These are phyloP conservation scores for Rhizoclosmatium globosum DNA, from an alignment of 192 early-diverging fungal species.

Conservation along the genomic window DNA sequence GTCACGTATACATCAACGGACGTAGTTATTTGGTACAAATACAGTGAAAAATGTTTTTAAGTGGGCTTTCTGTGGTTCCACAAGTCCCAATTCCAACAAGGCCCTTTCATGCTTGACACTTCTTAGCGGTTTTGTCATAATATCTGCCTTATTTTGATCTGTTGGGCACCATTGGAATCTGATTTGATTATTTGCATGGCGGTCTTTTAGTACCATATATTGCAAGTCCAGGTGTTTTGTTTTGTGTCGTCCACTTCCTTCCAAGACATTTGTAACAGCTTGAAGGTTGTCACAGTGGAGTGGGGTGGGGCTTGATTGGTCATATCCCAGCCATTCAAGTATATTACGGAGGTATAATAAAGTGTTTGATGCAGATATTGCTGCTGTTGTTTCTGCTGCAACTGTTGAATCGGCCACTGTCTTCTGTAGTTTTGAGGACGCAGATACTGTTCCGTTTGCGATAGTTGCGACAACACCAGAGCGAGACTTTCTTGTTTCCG, in stretches of 20 bases:
- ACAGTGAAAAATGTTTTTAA: too few species aligned
- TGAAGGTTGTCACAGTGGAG: constrained; percentile 14
- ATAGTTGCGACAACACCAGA: constrained; percentile 3
- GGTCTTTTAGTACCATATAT: constrained; percentile 8
- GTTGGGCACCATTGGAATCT: not conserved
- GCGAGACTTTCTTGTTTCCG: not conserved
- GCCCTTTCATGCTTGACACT: not conserved
- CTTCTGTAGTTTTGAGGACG: constrained; percentile 3
- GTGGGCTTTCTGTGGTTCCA: too few species aligned
- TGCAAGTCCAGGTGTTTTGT: constrained; percentile 15
- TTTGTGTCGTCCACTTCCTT: constrained; percentile 16
- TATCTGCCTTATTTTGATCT: not conserved
- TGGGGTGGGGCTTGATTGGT: not conserved
- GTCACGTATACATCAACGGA: too few species aligned
- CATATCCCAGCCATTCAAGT: constrained; percentile 16
- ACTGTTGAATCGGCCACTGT: constrained; percentile 30
- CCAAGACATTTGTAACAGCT: constrained; percentile 2
- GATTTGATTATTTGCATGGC: not conserved
- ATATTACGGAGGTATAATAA: constrained; percentile 14
- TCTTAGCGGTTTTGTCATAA: not conserved
- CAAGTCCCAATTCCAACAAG: not conserved
- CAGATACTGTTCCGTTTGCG: not conserved
- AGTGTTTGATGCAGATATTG: not conserved
- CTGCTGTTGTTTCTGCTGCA: constrained; percentile 12
- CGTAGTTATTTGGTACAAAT: too few species aligned